A percentile compares a stretch with the other conserved stretches of the same genome.
Evolutionary conservation across 1,139 yeast species (phyloP).

Genomic region (Suhomyces taliae): DNA sequence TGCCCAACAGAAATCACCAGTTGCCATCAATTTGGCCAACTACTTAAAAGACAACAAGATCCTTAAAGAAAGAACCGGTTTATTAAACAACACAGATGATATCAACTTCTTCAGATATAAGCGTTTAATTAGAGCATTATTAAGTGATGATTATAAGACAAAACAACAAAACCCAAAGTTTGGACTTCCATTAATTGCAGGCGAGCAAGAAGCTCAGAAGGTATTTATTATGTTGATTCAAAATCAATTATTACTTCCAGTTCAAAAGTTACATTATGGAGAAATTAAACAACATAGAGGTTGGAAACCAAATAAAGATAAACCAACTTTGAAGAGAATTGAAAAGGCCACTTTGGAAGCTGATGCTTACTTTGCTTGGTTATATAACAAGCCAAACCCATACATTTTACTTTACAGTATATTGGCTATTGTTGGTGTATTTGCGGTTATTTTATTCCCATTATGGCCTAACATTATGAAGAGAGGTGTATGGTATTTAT

Average conservation of each 20-base stretch:
- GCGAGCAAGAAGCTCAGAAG: conserved; percentile 58
- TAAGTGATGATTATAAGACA: conserved; percentile 67
- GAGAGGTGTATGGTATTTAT: conserved; percentile 85
- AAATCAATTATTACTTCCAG: conserved; percentile 73
- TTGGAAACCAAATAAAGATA: conserved; percentile 66
- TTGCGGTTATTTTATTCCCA: conserved; percentile 85
- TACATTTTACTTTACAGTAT: conserved; percentile 62
- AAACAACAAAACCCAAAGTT: conserved; percentile 54
- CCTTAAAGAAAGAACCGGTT: conserved; percentile 80
- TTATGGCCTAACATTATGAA: conserved; percentile 94
- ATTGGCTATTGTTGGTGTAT: conserved; percentile 64
- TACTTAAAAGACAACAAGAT: conserved; percentile 63
- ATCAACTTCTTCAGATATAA: conserved; percentile 85
- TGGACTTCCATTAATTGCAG: conserved; percentile 57
- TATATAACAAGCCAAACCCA: conserved; percentile 75
- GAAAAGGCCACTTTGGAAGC: conserved; percentile 71
- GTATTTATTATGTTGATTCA: conserved; percentile 69
- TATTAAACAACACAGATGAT: conserved; percentile 62
- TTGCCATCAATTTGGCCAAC: conserved; percentile 65
- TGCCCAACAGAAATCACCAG: conserved; percentile 20
- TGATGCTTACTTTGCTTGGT: conserved; percentile 88
- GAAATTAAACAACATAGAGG: conserved; percentile 65
- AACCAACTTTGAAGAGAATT: conserved; percentile 67
- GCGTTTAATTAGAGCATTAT: conserved; percentile 75
- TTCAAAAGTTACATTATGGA: conserved; percentile 65